These are phyloP conservation scores for Podaxis pistillaris DNA, from an alignment of 768 basidiomycete genomes.

Conservation along the genomic window DNA sequence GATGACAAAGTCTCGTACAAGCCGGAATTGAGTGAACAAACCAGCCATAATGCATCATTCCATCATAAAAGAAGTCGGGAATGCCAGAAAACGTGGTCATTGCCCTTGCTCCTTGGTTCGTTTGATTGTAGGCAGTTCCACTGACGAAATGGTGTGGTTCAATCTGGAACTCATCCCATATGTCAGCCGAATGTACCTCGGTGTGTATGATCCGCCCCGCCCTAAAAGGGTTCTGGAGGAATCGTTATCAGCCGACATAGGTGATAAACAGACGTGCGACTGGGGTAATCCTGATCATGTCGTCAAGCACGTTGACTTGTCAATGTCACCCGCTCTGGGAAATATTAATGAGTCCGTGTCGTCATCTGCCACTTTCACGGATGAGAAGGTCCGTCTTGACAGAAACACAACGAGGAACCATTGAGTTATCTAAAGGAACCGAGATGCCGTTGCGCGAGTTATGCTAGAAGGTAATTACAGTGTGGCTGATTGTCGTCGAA, in stretches of 20 bases:
- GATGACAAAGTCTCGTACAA: background rate
- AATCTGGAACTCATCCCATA: background rate
- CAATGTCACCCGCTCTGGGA: background rate
- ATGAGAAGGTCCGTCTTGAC: background rate
- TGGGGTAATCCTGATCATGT: background rate
- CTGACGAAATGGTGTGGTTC: background rate
- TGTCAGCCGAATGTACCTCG: background rate
- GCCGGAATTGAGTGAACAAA: background rate
- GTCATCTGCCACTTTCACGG: background rate
- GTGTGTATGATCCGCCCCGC: background rate
- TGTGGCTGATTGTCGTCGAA: background rate
- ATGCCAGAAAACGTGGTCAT: background rate
- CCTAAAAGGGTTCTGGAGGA: background rate
- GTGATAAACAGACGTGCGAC: background rate
- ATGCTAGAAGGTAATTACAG: background rate
- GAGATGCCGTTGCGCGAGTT: background rate
- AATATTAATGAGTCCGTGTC: background rate
- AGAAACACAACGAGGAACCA: background rate
- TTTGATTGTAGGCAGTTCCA: background rate
- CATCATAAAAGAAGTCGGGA: background rate
- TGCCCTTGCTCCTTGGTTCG: background rate
- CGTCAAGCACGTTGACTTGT: background rate
- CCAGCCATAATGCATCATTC: background rate
- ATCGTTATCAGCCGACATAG: background rate
- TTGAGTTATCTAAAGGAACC: background rate